Evolutionary conservation across 805 yeast species (phyloP).

Genomic region (Metschnikowia reukaufii): DNA sequence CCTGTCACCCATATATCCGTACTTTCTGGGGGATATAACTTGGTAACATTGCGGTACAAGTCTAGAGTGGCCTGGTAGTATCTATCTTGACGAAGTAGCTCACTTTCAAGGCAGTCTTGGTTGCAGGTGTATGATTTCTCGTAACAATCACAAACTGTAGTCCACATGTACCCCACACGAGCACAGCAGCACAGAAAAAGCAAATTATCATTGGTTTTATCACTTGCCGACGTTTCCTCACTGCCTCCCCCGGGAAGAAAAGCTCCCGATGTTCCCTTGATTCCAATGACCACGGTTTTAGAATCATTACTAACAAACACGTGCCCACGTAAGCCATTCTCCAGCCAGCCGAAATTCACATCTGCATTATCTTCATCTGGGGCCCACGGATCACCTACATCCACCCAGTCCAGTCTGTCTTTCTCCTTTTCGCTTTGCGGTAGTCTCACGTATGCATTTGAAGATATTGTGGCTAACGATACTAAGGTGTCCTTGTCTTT

Average conservation of each 20-base stretch:
- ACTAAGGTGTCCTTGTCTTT: slow-evolving; percentile 72
- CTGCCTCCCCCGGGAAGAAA: slow-evolving; percentile 49
- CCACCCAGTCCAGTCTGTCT: slow-evolving; percentile 78
- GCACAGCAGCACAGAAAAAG: slow-evolving; percentile 97
- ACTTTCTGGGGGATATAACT: slow-evolving; percentile 58
- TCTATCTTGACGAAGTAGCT: slow-evolving; percentile 68
- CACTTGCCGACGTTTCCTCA: slow-evolving; percentile 74
- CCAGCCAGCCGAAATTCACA: slow-evolving; percentile 83
- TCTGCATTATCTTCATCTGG: slow-evolving; percentile 57
- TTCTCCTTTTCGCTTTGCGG: slow-evolving; percentile 56
- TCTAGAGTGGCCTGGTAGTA: slow-evolving; percentile 80
- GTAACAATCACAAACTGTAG: slow-evolving; percentile 93
- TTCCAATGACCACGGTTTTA: slow-evolving; percentile 68
- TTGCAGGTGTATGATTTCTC: slow-evolving; percentile 82
- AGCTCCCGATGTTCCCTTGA: slow-evolving; percentile 92
- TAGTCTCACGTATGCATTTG: slow-evolving; percentile 82
- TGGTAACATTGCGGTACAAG: slow-evolving; percentile 69
- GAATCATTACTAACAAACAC: slow-evolving; percentile 64
- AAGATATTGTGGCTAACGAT: slow-evolving; percentile 77
- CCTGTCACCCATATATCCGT: slow-evolving; percentile 89
- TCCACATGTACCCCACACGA: slow-evolving; percentile 86
- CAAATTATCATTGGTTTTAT: slow-evolving; percentile 83
- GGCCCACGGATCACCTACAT: slow-evolving; percentile 52
- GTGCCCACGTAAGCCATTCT: slow-evolving; percentile 85
- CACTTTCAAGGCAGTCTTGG: slow-evolving; percentile 80